Percentiles rank a stretch among this genome's conserved stretches.
Evolutionary conservation across 495 filamentous ascomycete genomes (phyloP).

Genomic region (Neurospora sp.): DNA sequence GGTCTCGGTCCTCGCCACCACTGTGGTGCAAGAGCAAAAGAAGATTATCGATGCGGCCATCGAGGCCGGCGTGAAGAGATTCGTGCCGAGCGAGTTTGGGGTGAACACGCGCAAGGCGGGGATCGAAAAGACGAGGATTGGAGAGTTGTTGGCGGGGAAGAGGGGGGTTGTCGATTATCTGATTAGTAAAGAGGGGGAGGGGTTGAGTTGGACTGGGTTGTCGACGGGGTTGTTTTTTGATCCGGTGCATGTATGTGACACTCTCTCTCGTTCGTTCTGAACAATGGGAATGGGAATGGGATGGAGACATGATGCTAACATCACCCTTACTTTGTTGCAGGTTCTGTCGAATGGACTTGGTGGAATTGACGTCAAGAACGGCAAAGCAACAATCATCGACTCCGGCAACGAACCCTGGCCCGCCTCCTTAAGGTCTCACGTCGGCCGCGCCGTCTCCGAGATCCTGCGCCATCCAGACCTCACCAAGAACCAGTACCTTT

Average conservation of each 20-base stretch:
- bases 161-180: constrained; percentile 39
- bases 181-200: constrained; percentile 22
- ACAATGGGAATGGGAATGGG: no score
- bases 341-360: neutral
- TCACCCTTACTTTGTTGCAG: no score
- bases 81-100: constrained; percentile 58
- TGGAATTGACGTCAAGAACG: constrained; percentile 16
- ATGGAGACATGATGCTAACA: neutral
- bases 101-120: constrained; percentile 28
- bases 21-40: constrained; percentile 29
- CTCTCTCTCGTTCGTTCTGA: no score
- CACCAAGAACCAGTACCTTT: constrained; percentile 44
- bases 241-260: constrained; percentile 22
- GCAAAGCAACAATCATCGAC: constrained; percentile 41
- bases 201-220: constrained; percentile 42
- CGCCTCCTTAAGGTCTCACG: constrained; percentile 33
- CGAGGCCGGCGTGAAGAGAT: constrained; percentile 48
- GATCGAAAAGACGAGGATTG: constrained; percentile 20
- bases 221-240: constrained; percentile 43
- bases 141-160: constrained; percentile 39
- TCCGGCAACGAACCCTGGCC: constrained; percentile 42
- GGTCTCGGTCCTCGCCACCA: constrained; percentile 37
- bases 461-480: constrained; percentile 40
- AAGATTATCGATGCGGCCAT: constrained; percentile 50
- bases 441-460: constrained; percentile 39